phyloP scores from a whole-genome alignment of 495 filamentous ascomycete species.

The Tuber umbilicatum region DNA sequence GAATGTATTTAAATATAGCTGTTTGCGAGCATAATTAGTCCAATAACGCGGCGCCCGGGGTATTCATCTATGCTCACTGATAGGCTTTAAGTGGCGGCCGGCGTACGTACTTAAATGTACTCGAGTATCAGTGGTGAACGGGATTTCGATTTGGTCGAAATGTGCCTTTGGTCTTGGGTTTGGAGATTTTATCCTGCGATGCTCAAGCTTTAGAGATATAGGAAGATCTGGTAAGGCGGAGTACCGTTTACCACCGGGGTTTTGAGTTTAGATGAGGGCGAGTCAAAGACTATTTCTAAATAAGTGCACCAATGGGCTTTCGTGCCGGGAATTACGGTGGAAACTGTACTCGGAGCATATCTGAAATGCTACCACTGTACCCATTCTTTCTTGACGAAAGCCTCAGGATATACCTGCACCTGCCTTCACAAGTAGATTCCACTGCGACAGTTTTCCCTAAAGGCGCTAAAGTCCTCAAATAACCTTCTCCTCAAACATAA shows the following conservation, averaged over 20 bases:
- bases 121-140: background rate
- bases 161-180: background rate
- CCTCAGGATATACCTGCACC: background rate
- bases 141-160: background rate
- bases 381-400: background rate
- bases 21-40: background rate
- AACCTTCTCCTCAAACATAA: background rate
- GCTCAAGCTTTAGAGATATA: background rate
- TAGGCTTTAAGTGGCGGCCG: background rate
- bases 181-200: background rate
- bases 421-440: background rate
- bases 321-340: background rate
- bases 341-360: background rate
- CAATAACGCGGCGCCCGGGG: background rate
- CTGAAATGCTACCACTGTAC: background rate
- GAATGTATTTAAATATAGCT: background rate
- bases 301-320: background rate
- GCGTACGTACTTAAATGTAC: background rate
- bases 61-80: background rate
- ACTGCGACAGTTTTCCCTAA: background rate
- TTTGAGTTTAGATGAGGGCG: background rate
- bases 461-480: background rate
- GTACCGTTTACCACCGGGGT: background rate
- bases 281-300: background rate
- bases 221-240: background rate